Evolutionary conservation across 2,329 filamentous ascomycete genomes (phyloP), one percentile per base, ranked within the genome.

Genomic region (Penicillium sumatraense): DNA sequence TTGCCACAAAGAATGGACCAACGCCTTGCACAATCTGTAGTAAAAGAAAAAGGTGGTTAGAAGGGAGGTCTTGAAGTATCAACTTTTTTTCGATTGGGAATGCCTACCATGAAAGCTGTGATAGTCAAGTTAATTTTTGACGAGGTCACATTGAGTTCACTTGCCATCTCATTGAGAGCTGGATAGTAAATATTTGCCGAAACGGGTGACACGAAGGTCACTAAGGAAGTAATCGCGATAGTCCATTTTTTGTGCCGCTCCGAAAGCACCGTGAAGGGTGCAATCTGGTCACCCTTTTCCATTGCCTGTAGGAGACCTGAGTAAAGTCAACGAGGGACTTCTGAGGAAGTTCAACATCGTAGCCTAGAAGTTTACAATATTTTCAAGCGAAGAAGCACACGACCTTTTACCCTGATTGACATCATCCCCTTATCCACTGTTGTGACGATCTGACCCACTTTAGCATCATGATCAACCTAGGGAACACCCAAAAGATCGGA

Each of bases 131-230:
- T 51, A 10, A 57, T 57, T 10, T 38, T 44, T 11, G 47, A 27
- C 14, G 47, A 33, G 13, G 55, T 48, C 13, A 51, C 47, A 7
- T 46, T 49, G 7, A 69, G 54, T 35, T 69, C 66, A 3, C 51
- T 20, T 13, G 75, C 68, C 14, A 81, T 73, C 2, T 68, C 58
- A 41, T 74, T 70, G 5, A 81, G 58, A 0, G 78, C 73, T 1
- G 80, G 79, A 47, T 80, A 75, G 67, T 83, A 83, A 48, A 84
- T 82, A 55, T 79, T 81, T 27, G 77, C 77, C 3, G 80, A 80
- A 11, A 81, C 60, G 1, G 82, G 81, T 2, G 81, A 83, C 68
- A 85, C 83, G 26, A 84, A 69, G 1, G 78, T 79, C 1, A 80
- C 82, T 1, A 80, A 63, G 2, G 80, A 77, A 21, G 82, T 42